A percentile compares a stretch with the other conserved stretches of the same genome.
phyloP scores from a whole-genome alignment of 1,139 yeast species.

The Barnettozyma hawaiiensis region DNA sequence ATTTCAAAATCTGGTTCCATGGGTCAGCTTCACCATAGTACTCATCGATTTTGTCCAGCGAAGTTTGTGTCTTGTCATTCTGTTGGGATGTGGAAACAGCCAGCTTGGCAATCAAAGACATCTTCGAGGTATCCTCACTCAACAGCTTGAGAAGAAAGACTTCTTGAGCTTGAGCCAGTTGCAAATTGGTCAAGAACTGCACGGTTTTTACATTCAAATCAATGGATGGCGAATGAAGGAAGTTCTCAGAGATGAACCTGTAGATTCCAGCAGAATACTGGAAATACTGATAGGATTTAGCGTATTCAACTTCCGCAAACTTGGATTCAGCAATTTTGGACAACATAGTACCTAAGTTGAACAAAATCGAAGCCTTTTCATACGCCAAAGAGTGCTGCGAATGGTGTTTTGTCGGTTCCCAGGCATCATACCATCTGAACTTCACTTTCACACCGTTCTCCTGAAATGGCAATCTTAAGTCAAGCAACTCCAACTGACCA shows the following conservation, averaged over 20 bases:
- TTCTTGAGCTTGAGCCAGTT: conserved; percentile 89
- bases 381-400: conserved; percentile 69
- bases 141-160: conserved; percentile 64
- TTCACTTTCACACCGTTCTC: conserved; percentile 50
- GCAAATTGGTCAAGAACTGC: conserved; percentile 54
- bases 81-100: conserved; percentile 55
- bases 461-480: conserved; percentile 65
- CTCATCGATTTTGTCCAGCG: conserved; percentile 40
- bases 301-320: conserved; percentile 41
- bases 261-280: conserved; percentile 81
- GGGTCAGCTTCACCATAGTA: conserved; percentile 37
- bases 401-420: conserved; percentile 45
- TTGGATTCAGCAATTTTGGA: conserved; percentile 66
- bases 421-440: conserved; percentile 82
- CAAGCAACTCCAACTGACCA: conserved; percentile 76
- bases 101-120: conserved; percentile 67
- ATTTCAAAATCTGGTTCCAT: conserved; percentile 39
- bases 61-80: conserved; percentile 47
- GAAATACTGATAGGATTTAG: conserved; percentile 54
- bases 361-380: conserved; percentile 82
- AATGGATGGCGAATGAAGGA: conserved; percentile 82
- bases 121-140: conserved; percentile 40
- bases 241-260: conserved; percentile 69
- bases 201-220: conserved; percentile 73
- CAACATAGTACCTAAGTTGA: conserved; percentile 67